phyloP scores from a whole-genome alignment of 371 early-diverging fungal species.

The Dipsacomyces acuminosporus region DNA sequence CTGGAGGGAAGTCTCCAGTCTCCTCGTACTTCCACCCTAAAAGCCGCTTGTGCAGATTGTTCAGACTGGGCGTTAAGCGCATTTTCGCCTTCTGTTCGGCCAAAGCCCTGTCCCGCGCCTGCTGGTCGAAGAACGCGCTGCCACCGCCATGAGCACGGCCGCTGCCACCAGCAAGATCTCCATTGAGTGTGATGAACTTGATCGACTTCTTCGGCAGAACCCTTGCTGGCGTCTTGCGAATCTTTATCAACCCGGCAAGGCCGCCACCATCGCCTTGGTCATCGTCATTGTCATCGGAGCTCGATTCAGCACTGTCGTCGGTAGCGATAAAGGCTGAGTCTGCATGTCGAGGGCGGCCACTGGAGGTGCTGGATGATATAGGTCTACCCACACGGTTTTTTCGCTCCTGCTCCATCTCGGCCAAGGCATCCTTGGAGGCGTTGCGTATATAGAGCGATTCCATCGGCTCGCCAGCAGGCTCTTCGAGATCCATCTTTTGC shows the following conservation, averaged over 20 bases:
- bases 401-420: constrained; percentile 14
- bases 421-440: constrained; percentile 16
- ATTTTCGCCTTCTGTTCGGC: constrained; percentile 35
- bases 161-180: neutral
- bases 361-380: too few species aligned
- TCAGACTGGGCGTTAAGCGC: constrained; percentile 34
- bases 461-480: neutral
- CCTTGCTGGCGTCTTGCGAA: neutral
- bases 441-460: constrained; percentile 15
- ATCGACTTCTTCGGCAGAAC: constrained; percentile 10
- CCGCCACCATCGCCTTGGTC: constrained; percentile 6
- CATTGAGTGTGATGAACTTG: constrained; percentile 10
- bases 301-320: constrained; percentile 17
- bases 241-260: constrained; percentile 20
- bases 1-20: constrained; percentile 23
- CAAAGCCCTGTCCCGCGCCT: constrained; percentile 19
- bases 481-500: neutral
- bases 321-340: neutral
- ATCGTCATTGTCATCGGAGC: constrained; percentile 19
- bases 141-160: neutral
- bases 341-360: too few species aligned
- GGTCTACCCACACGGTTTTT: neutral
- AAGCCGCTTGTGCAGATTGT: constrained; percentile 24
- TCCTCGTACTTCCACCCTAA: constrained; percentile 38
- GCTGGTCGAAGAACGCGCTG: constrained; percentile 3